These are phyloP conservation scores for Porcisia hertigi DNA, from an alignment of 208 protist species.

Conservation along the genomic window DNA sequence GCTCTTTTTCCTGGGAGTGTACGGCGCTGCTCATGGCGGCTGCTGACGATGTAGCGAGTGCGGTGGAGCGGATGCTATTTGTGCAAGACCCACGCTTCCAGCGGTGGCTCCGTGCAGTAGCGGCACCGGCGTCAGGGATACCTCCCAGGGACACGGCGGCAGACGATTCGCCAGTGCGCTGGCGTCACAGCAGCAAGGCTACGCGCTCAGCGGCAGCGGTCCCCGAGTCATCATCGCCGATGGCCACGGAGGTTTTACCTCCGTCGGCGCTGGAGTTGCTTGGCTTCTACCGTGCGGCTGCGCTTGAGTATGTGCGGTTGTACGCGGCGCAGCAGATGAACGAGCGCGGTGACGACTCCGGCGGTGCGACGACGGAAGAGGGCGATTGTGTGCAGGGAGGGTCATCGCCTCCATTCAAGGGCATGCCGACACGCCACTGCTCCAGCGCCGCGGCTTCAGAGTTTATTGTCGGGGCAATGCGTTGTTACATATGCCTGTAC, in stretches of 20 bases:
- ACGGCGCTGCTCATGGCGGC: conserved; percentile 33
- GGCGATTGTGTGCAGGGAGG: not conserved
- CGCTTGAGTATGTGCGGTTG: conserved; percentile 34
- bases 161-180: not conserved
- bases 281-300: conserved; percentile 48
- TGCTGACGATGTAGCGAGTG: conserved; percentile 40
- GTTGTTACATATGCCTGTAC: conserved; percentile 62
- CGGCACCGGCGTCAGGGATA: not conserved
- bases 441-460: conserved; percentile 9
- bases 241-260: conserved; percentile 11
- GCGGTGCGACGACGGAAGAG: not conserved
- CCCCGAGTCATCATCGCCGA: not conserved
- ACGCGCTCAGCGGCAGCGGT: no score
- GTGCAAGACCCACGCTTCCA: conserved; percentile 40
- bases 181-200: not conserved
- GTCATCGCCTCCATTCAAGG: not conserved
- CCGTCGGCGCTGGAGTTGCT: conserved; percentile 49
- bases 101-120: conserved; percentile 11
- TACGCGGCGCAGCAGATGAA: conserved; percentile 21
- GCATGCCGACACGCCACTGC: not conserved
- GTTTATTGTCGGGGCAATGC: conserved; percentile 62
- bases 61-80: conserved; percentile 31
- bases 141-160: not conserved
- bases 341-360: not conserved
- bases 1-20: conserved; percentile 39